Evolutionary conservation across 1,139 yeast genomes (phyloP), one percentile per base, ranked within the genome.

Genomic region (Yamadazyma epiphylla): DNA sequence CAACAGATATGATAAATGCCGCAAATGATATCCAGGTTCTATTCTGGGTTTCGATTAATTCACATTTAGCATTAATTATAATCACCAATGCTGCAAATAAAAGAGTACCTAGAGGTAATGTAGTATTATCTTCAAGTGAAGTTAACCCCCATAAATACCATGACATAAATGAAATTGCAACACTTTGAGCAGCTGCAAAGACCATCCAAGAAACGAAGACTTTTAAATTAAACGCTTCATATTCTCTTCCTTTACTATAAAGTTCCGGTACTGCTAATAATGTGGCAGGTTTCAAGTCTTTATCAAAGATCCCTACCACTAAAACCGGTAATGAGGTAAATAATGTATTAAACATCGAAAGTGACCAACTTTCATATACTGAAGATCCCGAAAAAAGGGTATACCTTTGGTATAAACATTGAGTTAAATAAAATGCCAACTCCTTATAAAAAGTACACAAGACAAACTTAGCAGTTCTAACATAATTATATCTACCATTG

Each of bases 391-490:
- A 86, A 55, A 86, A 94, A 61, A 88, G 64, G 0, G 95, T 81
- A 49, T 82, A 77, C 37, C 95, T 64, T 55, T 94, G 99, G 55
- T 77, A 94, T 22, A 88, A 73, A 19, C 86, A 78, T 58, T 91
- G 98, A 0, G 96, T 80, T 50, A 91, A 61, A 49, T 89, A 94
- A 51, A 94, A 91, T 47, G 89, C 56, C 38, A 89, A 64, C 53
- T 94, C 98, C 55, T 94, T 94, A 76, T 89, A 91, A 52, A 91
- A 94, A 0, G 99, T 94, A 37, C 95, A 84, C 43, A 91, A 65
- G 27, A 91, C 89, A 58, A 91, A 94, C 55, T 89, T 89, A 31
- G 94, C 77, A 0, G 96, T 88, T 38, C 99, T 69, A 38, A 88
- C 77, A 51, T 94, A 94, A 53, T 91, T 91, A 70, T 94, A 91